Evolutionary conservation across 176 grass and related monocot genomes (phyloP), one percentile per base, ranked within the genome.

Genomic region (Tillandsia leiboldiana): DNA sequence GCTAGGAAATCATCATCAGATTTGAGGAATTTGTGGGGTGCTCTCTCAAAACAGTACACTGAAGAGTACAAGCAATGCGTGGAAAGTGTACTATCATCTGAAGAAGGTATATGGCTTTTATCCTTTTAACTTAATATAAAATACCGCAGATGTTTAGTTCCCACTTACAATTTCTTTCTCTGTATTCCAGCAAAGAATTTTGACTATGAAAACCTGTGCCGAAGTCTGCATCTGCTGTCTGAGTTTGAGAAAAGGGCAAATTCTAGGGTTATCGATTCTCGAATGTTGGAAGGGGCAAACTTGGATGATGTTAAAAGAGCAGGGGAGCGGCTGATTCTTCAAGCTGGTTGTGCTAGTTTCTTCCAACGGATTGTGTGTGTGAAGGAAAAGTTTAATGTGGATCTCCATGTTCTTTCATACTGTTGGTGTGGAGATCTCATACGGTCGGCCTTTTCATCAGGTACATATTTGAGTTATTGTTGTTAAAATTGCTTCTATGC

Each of bases 351-450:
- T 80, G 81, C 50, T 81, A 83, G 50, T 50, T 99, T 99, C 75
- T 99, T 93, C 65, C 84, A 90, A 68, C 82, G 86, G 75, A 76
- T 90, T 79, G 68, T 82, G 22, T 73, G 83, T 68, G 63, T 68
- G 80, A 99, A 80, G 72, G 81, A 79, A 48, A 75, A 80, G 18
- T 54, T 70, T 52, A 83, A 88, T 65, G 72, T 90, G 12, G 89
- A 99, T 99, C 59, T 92, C 48, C 94, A 99, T 75, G 68, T 99
- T 92, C 89, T 97, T 73, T 92, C 93, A 51, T 92, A 87, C 75
- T 99, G 94, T 58, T 93, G 94, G 89, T 99, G 94, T 79, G 86
- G 75, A 22, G 94, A 99, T 27, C 89, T 99, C 66, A 99, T 99
- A 51, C 79, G 89, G 67, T 99, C 94, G 15, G 72, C 72, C 17